Evolutionary conservation across 179 eudicot species (phyloP).

Genomic region (Silene noctiflora): DNA sequence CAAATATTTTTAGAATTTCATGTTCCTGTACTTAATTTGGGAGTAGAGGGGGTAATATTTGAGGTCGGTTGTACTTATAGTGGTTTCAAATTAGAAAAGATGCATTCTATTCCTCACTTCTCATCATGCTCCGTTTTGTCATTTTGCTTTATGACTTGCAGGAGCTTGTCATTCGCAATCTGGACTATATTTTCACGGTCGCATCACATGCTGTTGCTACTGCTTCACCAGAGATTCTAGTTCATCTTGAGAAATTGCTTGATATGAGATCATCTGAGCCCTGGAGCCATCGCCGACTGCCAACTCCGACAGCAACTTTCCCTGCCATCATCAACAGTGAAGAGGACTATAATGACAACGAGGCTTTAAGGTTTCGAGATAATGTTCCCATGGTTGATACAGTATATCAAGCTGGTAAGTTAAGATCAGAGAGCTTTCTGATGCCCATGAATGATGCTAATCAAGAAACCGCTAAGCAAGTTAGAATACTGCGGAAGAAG

Average conservation of each 20-base stretch:
- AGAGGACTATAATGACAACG: slow-evolving; percentile 68
- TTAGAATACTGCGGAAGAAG: slow-evolving; percentile 70
- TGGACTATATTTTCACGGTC: slow-evolving; percentile 74
- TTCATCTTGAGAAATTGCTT: slow-evolving; percentile 64
- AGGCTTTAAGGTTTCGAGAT: slow-evolving; percentile 51
- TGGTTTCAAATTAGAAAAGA: background rate
- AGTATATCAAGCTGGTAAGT: slow-evolving; percentile 35
- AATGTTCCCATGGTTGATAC: slow-evolving; percentile 28
- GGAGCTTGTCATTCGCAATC: slow-evolving; percentile 85
- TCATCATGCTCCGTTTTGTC: background rate
- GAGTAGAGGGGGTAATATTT: no score
- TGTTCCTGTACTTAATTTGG: no score
- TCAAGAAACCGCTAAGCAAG: slow-evolving; percentile 51
- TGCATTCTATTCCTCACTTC: background rate
- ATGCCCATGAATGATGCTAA: slow-evolving; percentile 42
- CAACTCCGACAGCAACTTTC: slow-evolving; percentile 86
- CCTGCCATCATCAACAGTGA: slow-evolving; percentile 88
- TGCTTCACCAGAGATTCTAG: slow-evolving; percentile 69
- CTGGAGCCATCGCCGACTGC: slow-evolving; percentile 90
- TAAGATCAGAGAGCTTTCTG: slow-evolving; percentile 54
- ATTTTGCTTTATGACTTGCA: slow-evolving; percentile 35
- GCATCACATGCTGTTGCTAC: slow-evolving; percentile 58
- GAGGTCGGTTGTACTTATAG: no score
- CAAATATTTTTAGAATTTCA: no score
- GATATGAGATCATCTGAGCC: slow-evolving; percentile 81